Evolutionary conservation across 1,139 yeast species (phyloP), one percentile per base, ranked within the genome.

Genomic region (Blastobotrys arbuscula): DNA sequence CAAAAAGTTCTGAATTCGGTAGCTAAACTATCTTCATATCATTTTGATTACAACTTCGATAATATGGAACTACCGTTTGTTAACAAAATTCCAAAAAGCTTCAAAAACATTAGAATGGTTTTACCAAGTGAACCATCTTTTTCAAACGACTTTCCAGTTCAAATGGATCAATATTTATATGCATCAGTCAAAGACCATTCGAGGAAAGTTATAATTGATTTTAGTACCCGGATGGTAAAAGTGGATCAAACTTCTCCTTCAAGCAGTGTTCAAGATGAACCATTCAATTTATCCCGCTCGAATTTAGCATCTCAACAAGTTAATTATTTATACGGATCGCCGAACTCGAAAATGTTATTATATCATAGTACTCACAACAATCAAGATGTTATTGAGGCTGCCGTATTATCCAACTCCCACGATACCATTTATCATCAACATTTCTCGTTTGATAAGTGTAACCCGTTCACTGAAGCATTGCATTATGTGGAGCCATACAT

Each of bases 41-140:
- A 15, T 13, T 26, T n/a, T 18, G 20, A 19, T 24, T n/a, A n/a
- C 18, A 6, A 5, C 18, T 19, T 4, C 18, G 39, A 30, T 12
- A 26, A 20, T 3, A 24, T 42, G 24, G 24, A 12, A 3, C 10
- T 10, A 2, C 45, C 45, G 13, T 33, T 16, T 9, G 39, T 34
- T 6, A 42, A 42, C n/a, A 8, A 23, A 12, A 42, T 42, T 9
- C 45, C 45, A 3, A 2, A 6, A 4, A 23, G 16, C 3, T 42
- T 42, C 28, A 26, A 36, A 4, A 12, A 12, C 9, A 34, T 42
- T 2, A n/a, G 3, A 19, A 3, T 35, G 23, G 19, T 21, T 3
- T 18, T 33, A 13, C 34, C 45, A 15, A 42, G 45, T 33, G 45
- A 42, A 16, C 45, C 45, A 13, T 21, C 45, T 10, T 42, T 42